Base-by-base conservation (phyloP, 2,329 filamentous ascomycete species). In the Cladophialophora yegresii region DNA sequence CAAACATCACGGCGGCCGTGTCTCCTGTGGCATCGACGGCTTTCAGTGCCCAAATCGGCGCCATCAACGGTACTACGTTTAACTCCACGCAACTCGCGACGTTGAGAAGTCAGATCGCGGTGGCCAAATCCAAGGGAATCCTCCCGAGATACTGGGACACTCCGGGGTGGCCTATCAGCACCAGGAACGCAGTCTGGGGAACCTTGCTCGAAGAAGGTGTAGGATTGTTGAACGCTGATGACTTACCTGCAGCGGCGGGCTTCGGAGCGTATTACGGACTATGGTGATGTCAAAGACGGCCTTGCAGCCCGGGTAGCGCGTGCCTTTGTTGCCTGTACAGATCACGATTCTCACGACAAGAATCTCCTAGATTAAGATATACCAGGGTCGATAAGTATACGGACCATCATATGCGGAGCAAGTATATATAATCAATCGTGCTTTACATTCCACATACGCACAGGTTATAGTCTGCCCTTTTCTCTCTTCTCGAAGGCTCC, bases 211-310 rank as follows among this genome's bases (percentile, higher is more conserved):
- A 82, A 57, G 84, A 84, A 63, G 85, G 85, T 0, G 84, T 85
- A n/a, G 83, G 83, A 63, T 72, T 89, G 63, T 70, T 89, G 57
- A 89, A 88, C 73, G 86, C 84, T 0, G 87, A 89, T 79, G 86
- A 89, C 75, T 68, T 89, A 57, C 77, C 81, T 65, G 85, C 75
- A 22, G 81, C 77, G 16, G 79, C 81, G 20, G 77, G 70, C 4
- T 69, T 66, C 54, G 65, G 63, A 1, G 68, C 64, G 3, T 58
- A 64, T 28, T 65, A 63, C 61, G 68, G 67, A 22, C 55, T 57
- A 47, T 70, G 68, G 68, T 67, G 32, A 64, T 20, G 7, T 16
- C 13, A 43, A 43, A 16, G 13, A 43, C 36, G 10, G 16, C n/a
- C 36, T 40, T 4, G 36, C 16, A 1, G 16, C 16, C 33, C 1